A percentile compares a stretch with the other conserved stretches of the same genome.
phyloP scores from a whole-genome alignment of 169 alveolate genomes.

The Plasmodium adleri region DNA sequence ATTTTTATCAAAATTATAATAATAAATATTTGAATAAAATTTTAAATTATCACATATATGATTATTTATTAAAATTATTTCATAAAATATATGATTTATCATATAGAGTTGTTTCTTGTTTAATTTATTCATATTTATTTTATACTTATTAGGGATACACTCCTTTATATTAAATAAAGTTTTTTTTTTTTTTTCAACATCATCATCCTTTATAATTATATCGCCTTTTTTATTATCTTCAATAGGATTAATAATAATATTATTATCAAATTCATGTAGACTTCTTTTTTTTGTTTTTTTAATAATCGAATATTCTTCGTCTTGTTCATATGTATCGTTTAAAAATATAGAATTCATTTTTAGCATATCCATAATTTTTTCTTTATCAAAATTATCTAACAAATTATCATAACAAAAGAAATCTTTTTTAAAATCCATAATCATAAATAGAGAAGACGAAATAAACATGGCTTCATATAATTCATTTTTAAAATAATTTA shows the following conservation, averaged over 20 bases:
- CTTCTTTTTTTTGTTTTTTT: not conserved
- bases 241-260: not conserved
- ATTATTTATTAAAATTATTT: slow-evolving; percentile 51
- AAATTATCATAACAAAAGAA: slow-evolving; percentile 63
- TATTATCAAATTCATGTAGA: not conserved
- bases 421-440: slow-evolving; percentile 61
- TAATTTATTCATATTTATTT: slow-evolving; percentile 50
- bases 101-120: slow-evolving; percentile 42
- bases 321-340: not conserved
- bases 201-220: not conserved
- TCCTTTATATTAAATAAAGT: slow-evolving; percentile 41
- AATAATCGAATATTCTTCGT: not conserved
- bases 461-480: slow-evolving; percentile 56
- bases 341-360: slow-evolving; percentile 4
- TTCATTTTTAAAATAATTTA: slow-evolving; percentile 58
- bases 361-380: slow-evolving; percentile 42
- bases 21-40: slow-evolving; percentile 50
- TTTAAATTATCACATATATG: slow-evolving; percentile 74
- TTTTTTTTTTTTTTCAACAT: slow-evolving; percentile 8
- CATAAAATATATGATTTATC: slow-evolving; percentile 74
- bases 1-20: slow-evolving; percentile 25
- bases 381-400: slow-evolving; percentile 50
- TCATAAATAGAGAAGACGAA: slow-evolving; percentile 70
- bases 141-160: slow-evolving; percentile 67
- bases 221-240: not conserved